Conservation (phyloP, 2,329 filamentous ascomycete genomes). For the Aspergillus costaricaensis region DNA sequence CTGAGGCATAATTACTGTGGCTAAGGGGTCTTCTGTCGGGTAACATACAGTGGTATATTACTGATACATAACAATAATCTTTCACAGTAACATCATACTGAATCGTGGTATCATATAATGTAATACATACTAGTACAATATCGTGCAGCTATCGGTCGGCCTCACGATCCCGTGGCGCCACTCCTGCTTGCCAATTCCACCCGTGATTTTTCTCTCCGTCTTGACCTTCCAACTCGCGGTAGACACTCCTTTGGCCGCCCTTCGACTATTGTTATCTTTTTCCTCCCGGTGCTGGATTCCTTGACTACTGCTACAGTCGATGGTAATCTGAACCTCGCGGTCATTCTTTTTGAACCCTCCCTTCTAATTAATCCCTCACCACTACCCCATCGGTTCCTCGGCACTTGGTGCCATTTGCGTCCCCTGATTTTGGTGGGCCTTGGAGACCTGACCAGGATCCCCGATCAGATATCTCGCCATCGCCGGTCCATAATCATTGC, state of each 20-base stretch:
- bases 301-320: background rate
- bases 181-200: background rate
- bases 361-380: slow-evolving; percentile 3
- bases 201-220: slow-evolving; percentile 16
- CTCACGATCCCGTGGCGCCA: slow-evolving; percentile 15
- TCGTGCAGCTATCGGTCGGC: slow-evolving; percentile 8
- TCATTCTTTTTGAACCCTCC: background rate
- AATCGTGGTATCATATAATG: background rate
- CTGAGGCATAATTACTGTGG: background rate
- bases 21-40: background rate
- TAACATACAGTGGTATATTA: background rate
- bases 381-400: slow-evolving; percentile 3
- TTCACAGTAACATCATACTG: too few species aligned
- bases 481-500: slow-evolving; percentile 4
- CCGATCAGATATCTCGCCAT: slow-evolving; percentile 10
- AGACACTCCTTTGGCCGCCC: background rate
- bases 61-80: background rate
- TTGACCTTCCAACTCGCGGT: background rate
- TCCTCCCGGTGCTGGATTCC: slow-evolving; percentile 4
- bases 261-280: slow-evolving; percentile 10
- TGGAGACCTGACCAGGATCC: slow-evolving; percentile 7
- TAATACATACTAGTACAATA: background rate
- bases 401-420: slow-evolving; percentile 9
- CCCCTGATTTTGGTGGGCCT: slow-evolving; percentile 21
- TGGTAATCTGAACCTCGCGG: background rate